These are phyloP conservation scores for Phytophthora sojae DNA, from an alignment of 352 stramenopile genomes.

Conservation along the genomic window DNA sequence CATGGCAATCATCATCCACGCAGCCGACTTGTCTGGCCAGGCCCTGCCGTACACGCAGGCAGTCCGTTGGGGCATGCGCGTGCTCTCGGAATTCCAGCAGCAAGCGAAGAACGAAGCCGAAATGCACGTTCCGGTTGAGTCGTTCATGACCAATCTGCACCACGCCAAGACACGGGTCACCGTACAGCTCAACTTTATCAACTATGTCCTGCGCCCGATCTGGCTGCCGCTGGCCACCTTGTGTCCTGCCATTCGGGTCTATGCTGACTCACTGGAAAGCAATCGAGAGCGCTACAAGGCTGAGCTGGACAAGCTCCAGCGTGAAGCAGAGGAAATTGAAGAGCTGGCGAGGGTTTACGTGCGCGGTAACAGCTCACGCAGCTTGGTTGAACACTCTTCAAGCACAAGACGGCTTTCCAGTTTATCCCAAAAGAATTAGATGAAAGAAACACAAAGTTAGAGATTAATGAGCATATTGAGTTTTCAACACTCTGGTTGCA, in stretches of 20 bases:
- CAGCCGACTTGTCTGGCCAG: constrained; percentile 76
- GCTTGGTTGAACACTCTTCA: constrained; percentile 22
- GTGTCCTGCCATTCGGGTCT: constrained; percentile 59
- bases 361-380: constrained; percentile 51
- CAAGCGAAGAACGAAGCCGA: constrained; percentile 74
- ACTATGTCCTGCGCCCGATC: constrained; percentile 79
- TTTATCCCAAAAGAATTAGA: constrained; percentile 17
- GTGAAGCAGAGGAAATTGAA: constrained; percentile 28
- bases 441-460: constrained; percentile 14
- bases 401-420: constrained; percentile 17
- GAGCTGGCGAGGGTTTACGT: constrained; percentile 45
- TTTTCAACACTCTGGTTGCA: constrained; percentile 5
- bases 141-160: constrained; percentile 81
- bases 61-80: constrained; percentile 63
- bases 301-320: constrained; percentile 59
- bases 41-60: constrained; percentile 64
- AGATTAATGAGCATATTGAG: constrained; percentile 27
- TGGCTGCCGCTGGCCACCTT: constrained; percentile 62
- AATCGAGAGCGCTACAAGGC: constrained; percentile 74
- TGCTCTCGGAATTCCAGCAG: constrained; percentile 78
- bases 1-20: constrained; percentile 72
- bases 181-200: constrained; percentile 81
- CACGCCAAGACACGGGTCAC: constrained; percentile 64
- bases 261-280: constrained; percentile 60
- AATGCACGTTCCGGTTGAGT: constrained; percentile 65